Percentiles rank a stretch among this genome's conserved stretches.
phyloP scores from a whole-genome alignment of 1,284 basidiomycete genomes.

The Sporisorium exsertum region DNA sequence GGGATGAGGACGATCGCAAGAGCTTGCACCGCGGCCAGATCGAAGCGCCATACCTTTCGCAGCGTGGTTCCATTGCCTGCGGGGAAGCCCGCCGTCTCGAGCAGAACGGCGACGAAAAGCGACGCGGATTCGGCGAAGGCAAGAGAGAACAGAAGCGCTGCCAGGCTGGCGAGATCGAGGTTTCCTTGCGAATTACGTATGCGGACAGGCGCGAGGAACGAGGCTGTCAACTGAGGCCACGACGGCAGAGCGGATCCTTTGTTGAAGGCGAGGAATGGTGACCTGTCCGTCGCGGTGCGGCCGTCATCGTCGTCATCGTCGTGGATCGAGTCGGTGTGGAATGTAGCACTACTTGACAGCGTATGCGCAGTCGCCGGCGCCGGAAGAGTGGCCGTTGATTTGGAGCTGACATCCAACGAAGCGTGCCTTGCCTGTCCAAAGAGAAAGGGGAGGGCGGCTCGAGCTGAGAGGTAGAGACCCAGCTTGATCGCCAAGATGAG shows the following conservation, averaged over 20 bases:
- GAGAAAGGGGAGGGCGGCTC: constrained; percentile 55
- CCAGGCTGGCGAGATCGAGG: constrained; percentile 34
- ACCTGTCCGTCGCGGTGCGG: constrained; percentile 22
- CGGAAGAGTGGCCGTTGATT: constrained; percentile 13
- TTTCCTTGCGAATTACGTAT: constrained; percentile 29
- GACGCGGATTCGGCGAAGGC: constrained; percentile 61
- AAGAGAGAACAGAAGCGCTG: constrained; percentile 58
- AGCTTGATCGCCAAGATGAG: constrained; percentile 45
- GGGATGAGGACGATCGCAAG: constrained; percentile 42
- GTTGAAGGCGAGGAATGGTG: constrained; percentile 32
- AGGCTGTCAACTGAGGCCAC: constrained; percentile 25
- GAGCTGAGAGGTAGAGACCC: constrained; percentile 40
- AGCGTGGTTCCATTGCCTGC: constrained; percentile 37
- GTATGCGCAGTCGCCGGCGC: constrained; percentile 28
- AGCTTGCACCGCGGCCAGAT: constrained; percentile 38
- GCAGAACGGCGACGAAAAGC: constrained; percentile 59
- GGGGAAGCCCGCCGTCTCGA: constrained; percentile 53
- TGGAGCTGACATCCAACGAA: constrained; percentile 49
- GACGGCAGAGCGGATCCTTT: constrained; percentile 22
- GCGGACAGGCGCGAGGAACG: constrained; percentile 25
- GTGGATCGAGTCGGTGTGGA: constrained; percentile 29
- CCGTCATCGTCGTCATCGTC: constrained; percentile 27
- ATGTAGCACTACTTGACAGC: background rate
- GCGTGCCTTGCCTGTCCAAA: constrained; percentile 62
- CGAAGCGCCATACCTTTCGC: constrained; percentile 36